Evolutionary conservation across 2,329 filamentous ascomycete genomes (phyloP), one percentile per base, ranked within the genome.

Genomic region (Fusarium cicatricum): DNA sequence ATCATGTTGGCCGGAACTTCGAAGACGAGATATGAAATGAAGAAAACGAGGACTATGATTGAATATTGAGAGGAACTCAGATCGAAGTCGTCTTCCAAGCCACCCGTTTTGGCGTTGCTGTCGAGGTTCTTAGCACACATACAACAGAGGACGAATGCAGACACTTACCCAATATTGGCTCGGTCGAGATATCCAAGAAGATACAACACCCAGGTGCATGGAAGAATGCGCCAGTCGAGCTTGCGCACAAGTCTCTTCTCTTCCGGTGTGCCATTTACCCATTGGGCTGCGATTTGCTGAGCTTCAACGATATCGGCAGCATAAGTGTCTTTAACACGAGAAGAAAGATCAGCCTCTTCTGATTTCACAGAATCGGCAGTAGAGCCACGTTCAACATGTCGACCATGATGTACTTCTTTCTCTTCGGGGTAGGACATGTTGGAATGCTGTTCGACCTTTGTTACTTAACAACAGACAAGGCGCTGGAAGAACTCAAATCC

Each of bases 1-100:
- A 82, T 74, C 44, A 82, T 63, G 46, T 83, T 83, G 2, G 80
- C 81, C 0, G 80, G 80, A 9, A 83, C 76, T 62, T 82, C 80
- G 74, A 82, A 81, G 28, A 82, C 66, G 14, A 82, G 70, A 56
- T 82, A 82, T 6, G 76, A 80, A 11, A 82, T 78, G 47, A 82
- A 83, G 33, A 83, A 71, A 49, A 83, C 82, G 59, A 78, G 80
- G 42, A 83, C 78, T 11, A 58, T 19, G 2, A 43, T 41, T 12
- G 51, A 46, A 32, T 60, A 50, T 15, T 60, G 46, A 29, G 48
- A 50, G 14, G 58, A 40, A 32, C 55, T 34, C 14, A 61, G 58
- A 29, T 37, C 33, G 29, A 46, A 36, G 17, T 46, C 43, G 12
- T 46, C 73, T 66, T 14, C 67, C 69, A 17, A 17, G 33, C 33